Conservation (phyloP, 345 rosid species). For the Leavenworthia alabamica region DNA sequence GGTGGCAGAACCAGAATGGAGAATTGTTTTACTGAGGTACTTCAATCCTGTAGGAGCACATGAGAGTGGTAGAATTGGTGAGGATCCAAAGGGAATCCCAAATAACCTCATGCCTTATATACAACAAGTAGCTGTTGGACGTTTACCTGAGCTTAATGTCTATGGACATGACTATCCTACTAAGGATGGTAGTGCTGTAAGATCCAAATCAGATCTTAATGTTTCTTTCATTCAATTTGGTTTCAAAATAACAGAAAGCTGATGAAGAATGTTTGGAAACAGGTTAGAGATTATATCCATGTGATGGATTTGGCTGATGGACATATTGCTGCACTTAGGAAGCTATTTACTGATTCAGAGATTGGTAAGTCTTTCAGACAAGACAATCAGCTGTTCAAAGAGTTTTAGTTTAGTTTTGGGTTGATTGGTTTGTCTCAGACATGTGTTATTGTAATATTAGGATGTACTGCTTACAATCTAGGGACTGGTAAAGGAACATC, state of each 20-base stretch:
- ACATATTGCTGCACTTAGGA: slow-evolving; percentile 77
- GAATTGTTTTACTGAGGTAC: slow-evolving; percentile 73
- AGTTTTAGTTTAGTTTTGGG: neutral
- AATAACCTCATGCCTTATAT: slow-evolving; percentile 93
- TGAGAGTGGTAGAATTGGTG: slow-evolving; percentile 87
- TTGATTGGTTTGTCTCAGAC: neutral
- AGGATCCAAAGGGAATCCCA: slow-evolving; percentile 90
- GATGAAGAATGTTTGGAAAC: slow-evolving; percentile 22
- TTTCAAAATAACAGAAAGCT: no score
- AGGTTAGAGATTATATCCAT: slow-evolving; percentile 88
- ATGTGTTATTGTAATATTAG: slow-evolving; percentile 33
- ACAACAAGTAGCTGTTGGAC: slow-evolving; percentile 91
- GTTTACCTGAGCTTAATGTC: slow-evolving; percentile 77
- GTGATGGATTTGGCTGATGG: slow-evolving; percentile 98
- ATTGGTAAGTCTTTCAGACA: slow-evolving; percentile 37
- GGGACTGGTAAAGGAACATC: slow-evolving; percentile 84
- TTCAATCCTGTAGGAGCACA: slow-evolving; percentile 96
- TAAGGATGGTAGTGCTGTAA: slow-evolving; percentile 80
- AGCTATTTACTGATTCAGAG: slow-evolving; percentile 47
- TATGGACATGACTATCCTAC: slow-evolving; percentile 90
- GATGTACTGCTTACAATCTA: slow-evolving; percentile 73
- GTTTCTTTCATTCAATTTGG: neutral
- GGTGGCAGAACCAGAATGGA: slow-evolving; percentile 79
- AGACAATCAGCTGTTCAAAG: neutral
- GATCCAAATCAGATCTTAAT: slow-evolving; percentile 1